A percentile compares a stretch with the other conserved stretches of the same genome.
Conservation (phyloP, 2,329 filamentous ascomycete genomes). For the Alternaria panax region DNA sequence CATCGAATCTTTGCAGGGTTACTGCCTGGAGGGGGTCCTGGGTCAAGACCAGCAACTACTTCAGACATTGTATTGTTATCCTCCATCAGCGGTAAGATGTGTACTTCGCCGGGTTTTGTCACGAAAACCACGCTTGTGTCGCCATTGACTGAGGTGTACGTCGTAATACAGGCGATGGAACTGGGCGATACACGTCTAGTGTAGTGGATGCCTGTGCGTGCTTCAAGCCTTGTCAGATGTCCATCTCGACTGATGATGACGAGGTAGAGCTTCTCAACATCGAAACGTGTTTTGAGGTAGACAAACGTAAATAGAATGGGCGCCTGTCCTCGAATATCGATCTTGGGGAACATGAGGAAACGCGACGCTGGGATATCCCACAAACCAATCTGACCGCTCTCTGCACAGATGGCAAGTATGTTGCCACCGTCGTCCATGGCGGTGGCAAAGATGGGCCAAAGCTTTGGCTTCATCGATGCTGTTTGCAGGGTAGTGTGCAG, state of each 20-base stretch:
- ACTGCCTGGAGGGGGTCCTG: slow-evolving; percentile 44
- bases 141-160: slow-evolving; percentile 38
- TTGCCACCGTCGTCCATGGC: slow-evolving; percentile 70
- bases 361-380: slow-evolving; percentile 68
- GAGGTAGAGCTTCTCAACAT: slow-evolving; percentile 53
- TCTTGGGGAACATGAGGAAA: slow-evolving; percentile 61
- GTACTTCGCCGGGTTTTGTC: slow-evolving; percentile 45
- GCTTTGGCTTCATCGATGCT: slow-evolving; percentile 42
- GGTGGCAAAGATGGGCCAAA: slow-evolving; percentile 63
- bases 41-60: slow-evolving; percentile 45
- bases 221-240: slow-evolving; percentile 65
- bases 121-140: slow-evolving; percentile 43
- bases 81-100: slow-evolving; percentile 39
- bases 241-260: slow-evolving; percentile 72
- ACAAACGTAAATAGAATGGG: slow-evolving; percentile 68
- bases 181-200: slow-evolving; percentile 39
- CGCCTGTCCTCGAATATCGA: slow-evolving; percentile 66
- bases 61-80: slow-evolving; percentile 39
- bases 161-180: slow-evolving; percentile 36
- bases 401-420: slow-evolving; percentile 72
- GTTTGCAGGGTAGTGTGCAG: slow-evolving; percentile 41
- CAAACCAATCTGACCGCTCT: slow-evolving; percentile 63
- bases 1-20: slow-evolving; percentile 60
- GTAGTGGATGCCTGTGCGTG: slow-evolving; percentile 52
- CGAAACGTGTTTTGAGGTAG: slow-evolving; percentile 39